These are phyloP conservation scores for Pleurotus platypus DNA, from an alignment of 768 basidiomycete species.

Conservation along the genomic window DNA sequence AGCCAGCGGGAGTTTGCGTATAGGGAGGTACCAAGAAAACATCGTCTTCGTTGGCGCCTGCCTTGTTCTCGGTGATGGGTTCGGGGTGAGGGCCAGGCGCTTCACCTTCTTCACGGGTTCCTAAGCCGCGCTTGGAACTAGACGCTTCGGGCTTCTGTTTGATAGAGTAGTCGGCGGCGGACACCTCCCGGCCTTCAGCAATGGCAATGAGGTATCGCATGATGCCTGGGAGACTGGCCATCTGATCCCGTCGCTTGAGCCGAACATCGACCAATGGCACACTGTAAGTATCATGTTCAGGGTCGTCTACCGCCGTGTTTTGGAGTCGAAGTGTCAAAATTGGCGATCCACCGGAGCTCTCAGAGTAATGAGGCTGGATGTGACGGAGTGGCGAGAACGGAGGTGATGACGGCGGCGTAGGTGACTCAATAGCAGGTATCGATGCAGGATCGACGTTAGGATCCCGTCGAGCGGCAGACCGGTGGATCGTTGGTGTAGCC, in stretches of 20 bases:
- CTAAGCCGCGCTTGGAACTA: too few relatives aligned
- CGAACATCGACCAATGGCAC: neutral
- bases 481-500: neutral
- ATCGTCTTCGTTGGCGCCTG: too few relatives aligned
- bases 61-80: too few relatives aligned
- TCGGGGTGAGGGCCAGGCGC: too few relatives aligned
- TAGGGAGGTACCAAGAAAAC: too few relatives aligned
- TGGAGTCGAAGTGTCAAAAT: neutral
- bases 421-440: neutral
- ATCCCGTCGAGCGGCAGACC: neutral
- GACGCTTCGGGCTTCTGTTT: neutral
- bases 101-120: too few relatives aligned
- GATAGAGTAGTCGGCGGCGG: neutral
- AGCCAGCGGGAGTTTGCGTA: too few relatives aligned
- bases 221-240: neutral
- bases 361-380: neutral
- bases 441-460: neutral
- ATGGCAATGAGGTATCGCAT: neutral
- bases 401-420: neutral
- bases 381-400: neutral
- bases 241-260: neutral
- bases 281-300: too few relatives aligned
- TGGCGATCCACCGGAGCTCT: neutral
- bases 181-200: neutral
- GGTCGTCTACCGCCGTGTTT: neutral